Conservation (phyloP, 805 yeast species). For the Hanseniaspora pseudoguilliermondii region DNA sequence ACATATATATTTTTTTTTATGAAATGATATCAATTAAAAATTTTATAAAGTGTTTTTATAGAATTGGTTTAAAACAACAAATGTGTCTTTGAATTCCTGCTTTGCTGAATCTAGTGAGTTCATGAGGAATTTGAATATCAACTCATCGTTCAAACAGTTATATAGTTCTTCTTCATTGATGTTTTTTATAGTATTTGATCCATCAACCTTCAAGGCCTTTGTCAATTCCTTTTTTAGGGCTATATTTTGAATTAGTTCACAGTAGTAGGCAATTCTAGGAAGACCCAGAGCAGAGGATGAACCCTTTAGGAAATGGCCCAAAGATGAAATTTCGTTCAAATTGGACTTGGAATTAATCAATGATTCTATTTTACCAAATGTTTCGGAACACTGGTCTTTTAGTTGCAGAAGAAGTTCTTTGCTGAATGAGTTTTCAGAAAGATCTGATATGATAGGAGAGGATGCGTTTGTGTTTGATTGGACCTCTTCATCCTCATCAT, state of each 20-base stretch:
- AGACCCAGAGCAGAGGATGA: slow-evolving; percentile 90
- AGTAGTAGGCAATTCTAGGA: slow-evolving; percentile 65
- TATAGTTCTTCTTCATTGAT: slow-evolving; percentile 15
- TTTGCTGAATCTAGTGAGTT: slow-evolving; percentile 39
- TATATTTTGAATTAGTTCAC: slow-evolving; percentile 87
- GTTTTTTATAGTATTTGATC: slow-evolving; percentile 1
- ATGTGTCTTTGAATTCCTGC: slow-evolving; percentile 35
- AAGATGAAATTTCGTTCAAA: slow-evolving; percentile 48
- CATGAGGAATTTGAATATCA: slow-evolving; percentile 33
- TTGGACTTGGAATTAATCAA: slow-evolving; percentile 18
- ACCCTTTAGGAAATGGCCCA: slow-evolving; percentile 91
- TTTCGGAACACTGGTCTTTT: slow-evolving; percentile 76
- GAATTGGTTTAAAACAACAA: slow-evolving; percentile 35
- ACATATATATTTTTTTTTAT: background rate
- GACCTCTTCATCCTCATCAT: slow-evolving; percentile 33
- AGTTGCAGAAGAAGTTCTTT: slow-evolving; percentile 65
- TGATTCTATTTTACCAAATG: slow-evolving; percentile 49
- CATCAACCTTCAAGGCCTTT: slow-evolving; percentile 18
- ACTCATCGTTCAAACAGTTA: slow-evolving; percentile 23
- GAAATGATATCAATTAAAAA: no score
- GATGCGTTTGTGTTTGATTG: no score
- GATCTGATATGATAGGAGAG: background rate
- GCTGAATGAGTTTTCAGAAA: slow-evolving; percentile 36
- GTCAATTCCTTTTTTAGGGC: slow-evolving; percentile 34
- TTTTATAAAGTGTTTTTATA: slow-evolving; percentile 28